Conservation (phyloP, 306 rosid genomes). For the Lotus japonicus region DNA sequence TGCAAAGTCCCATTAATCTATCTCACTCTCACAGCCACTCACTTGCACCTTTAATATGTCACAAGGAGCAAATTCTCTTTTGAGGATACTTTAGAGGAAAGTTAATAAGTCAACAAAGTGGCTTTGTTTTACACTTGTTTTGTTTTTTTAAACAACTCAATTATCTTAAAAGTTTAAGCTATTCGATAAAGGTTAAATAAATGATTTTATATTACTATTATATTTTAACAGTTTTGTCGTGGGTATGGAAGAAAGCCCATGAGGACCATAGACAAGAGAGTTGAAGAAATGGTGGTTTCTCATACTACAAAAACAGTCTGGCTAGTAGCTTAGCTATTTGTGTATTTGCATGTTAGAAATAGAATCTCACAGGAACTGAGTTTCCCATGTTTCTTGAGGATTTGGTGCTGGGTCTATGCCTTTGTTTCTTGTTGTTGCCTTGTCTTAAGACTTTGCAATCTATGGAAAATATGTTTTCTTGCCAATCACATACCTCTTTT, state of each 20-base stretch:
- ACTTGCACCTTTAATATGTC: too few species aligned
- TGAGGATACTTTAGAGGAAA: too few species aligned
- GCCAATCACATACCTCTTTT: slow-evolving; percentile 36
- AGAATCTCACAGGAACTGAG: neutral
- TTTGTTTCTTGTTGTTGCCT: slow-evolving; percentile 42
- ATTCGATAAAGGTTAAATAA: too few species aligned
- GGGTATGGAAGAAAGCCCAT: slow-evolving; percentile 35
- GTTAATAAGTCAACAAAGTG: too few species aligned
- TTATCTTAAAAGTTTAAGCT: too few species aligned
- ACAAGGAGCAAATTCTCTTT: too few species aligned
- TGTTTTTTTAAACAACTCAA: too few species aligned
- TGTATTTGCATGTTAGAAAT: slow-evolving; percentile 29
- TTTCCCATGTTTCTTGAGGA: slow-evolving; percentile 35
- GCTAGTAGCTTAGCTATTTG: slow-evolving; percentile 24
- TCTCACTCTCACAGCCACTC: neutral
- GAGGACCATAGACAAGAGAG: slow-evolving; percentile 8
- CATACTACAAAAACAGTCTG: slow-evolving; percentile 19
- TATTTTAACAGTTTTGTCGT: too few species aligned
- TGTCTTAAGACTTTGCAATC: slow-evolving; percentile 31
- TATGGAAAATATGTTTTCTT: slow-evolving; percentile 21
- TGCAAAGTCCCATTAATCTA: neutral
- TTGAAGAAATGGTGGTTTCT: slow-evolving; percentile 13
- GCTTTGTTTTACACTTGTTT: too few species aligned
- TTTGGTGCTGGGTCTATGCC: slow-evolving; percentile 46
- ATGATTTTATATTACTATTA: too few species aligned